phyloP scores from a whole-genome alignment of 2,329 filamentous ascomycete genomes.

The Fusarium buharicum region DNA sequence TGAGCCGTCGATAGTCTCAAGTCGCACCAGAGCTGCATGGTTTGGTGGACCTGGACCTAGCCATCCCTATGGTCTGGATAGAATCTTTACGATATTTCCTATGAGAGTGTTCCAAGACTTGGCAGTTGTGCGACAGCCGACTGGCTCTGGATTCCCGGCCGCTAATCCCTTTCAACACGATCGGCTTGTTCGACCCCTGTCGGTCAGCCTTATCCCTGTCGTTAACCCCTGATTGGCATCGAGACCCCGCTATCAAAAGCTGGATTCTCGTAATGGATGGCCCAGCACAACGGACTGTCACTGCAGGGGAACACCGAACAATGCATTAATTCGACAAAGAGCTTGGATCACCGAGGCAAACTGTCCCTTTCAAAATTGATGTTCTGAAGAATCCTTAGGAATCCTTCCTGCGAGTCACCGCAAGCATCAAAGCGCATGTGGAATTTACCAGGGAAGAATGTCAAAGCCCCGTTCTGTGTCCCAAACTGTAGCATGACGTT shows the following conservation, averaged over 20 bases:
- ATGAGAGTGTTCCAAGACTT: slow-evolving; percentile 36
- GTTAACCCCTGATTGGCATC: slow-evolving; percentile 43
- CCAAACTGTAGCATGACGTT: slow-evolving; percentile 29
- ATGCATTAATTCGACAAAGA: slow-evolving; percentile 33
- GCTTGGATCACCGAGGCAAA: slow-evolving; percentile 26
- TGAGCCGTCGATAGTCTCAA: slow-evolving; percentile 27
- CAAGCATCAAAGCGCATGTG: neutral
- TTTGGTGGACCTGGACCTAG: slow-evolving; percentile 12
- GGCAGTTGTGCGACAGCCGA: slow-evolving; percentile 36
- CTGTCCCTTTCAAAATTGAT: slow-evolving; percentile 9
- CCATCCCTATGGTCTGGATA: slow-evolving; percentile 7
- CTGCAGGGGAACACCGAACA: slow-evolving; percentile 25
- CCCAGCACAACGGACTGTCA: slow-evolving; percentile 24
- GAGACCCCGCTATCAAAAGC: slow-evolving; percentile 32
- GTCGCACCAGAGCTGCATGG: slow-evolving; percentile 18
- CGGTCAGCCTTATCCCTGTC: slow-evolving; percentile 37
- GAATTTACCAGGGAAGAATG: neutral
- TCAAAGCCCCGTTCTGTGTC: slow-evolving; percentile 10
- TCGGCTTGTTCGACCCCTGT: slow-evolving; percentile 37
- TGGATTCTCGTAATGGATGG: slow-evolving; percentile 30
- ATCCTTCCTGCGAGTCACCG: neutral
- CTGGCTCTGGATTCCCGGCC: slow-evolving; percentile 37
- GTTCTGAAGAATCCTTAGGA: neutral
- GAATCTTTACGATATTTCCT: slow-evolving; percentile 12
- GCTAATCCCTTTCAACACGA: slow-evolving; percentile 40